Base-by-base conservation (phyloP, 495 filamentous ascomycete species). In the Trichoderma gamsii region DNA sequence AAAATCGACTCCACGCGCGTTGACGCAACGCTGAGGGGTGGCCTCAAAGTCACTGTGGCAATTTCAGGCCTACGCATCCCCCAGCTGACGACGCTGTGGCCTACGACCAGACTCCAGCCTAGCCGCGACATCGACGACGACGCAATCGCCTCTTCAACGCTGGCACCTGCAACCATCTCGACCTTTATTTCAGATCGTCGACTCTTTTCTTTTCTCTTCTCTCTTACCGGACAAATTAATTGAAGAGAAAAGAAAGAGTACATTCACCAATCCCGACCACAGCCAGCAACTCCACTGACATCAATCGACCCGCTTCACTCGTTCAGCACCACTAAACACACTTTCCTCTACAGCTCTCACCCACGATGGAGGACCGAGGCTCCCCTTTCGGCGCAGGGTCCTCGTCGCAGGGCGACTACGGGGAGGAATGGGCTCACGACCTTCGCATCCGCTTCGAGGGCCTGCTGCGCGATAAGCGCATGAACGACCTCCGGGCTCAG, bases 391-490 rank as follows among this genome's bases (percentile, higher is more conserved):
- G 67, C 41, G 66, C 71, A 66, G 74, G 72, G 66, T 66, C 67
- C 56, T 63, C 67, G 43, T 69, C 73, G n/a, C 71, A 66, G 6
- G 69, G 73, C 68, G 72, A 74, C 8, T 83, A 79, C 61, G 79
- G 79, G 25, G 80, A 84, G 72, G 79, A 83, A 69, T 86, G 84
- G 84, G 83, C 82, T 2, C 79, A 79, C 66, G 83, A 81, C 35
- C 71, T 86, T 68, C 75, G 76, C 69, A 66, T 81, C 49, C 87
- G 89, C 72, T 96, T 95, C 75, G 89, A 93, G 71, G 87, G 91
- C 67, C 76, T 93, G 63, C 82, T 96, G 75, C 87, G 88, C 73
- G 89, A 86, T 44, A 91, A 88, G 76, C 83, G 91, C 75, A 86
- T 96, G 79, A 91, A 88, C 74, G 89, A 90, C 68, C 83, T 97